Base-by-base conservation (phyloP, 805 yeast genomes). In the Yamadazyma endophytica region DNA sequence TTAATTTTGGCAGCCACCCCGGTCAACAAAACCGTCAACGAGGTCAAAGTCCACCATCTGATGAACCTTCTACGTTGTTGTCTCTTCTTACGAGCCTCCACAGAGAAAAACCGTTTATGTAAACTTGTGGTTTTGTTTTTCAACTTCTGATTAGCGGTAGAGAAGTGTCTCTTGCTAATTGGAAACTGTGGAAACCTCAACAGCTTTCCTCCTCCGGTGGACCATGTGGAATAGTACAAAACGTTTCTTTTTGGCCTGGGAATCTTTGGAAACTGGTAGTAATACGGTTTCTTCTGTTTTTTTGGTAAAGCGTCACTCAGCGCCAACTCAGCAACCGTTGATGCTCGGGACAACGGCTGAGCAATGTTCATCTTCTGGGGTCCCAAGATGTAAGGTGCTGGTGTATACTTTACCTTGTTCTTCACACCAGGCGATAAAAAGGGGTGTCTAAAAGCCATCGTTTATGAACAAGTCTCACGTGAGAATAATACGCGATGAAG, bases 171-270 rank as follows among this genome's bases (percentile, higher is more conserved):
- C 32, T 47, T 49, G 7, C 61, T 49, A 26, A 62, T 42, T 18
- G 31, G 38, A n/a, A 52, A 35, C 17, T 17, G 35, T 5, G 54
- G 53, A 4, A 48, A 40, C 19, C 37, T 42, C 27, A 47, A 12
- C 6, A 22, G 18, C 21, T 21, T 26, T 28, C 25, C 6, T 28
- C 9, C 16, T 43, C 58, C 45, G 45, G 48, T 47, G 37, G 64
- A 50, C 56, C 73, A 68, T 13, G 66, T 54, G 28, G 70, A 65
- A 52, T 74, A 73, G 49, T 74, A 73, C 27, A 73, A 59, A 1
- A 67, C 69, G 31, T 68, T 70, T 40, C 79, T 53, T 50, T 72
- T 75, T 5, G 82, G 79, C 35, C 79, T 58, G 3, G 81, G 79
- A 30, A 75, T 70, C 41, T 61, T 61, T 1, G 81, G 79, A 44